phyloP scores from a whole-genome alignment of 2,329 filamentous ascomycete genomes.

The Calonectria multiphialidica region DNA sequence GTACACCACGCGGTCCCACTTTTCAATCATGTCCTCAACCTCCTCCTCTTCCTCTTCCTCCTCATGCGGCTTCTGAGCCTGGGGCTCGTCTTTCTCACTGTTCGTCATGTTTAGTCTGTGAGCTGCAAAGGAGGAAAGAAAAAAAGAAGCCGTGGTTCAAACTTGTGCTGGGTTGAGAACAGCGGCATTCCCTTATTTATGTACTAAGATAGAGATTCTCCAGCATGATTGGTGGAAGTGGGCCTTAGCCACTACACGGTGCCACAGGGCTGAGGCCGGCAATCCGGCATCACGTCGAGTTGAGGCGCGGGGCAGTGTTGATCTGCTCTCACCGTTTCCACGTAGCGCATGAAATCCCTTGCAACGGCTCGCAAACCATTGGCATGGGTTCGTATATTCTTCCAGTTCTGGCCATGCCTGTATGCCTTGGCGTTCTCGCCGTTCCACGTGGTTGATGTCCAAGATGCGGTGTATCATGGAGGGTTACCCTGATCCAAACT shows the following conservation, averaged over 20 bases:
- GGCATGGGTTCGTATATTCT: neutral
- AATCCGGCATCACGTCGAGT: neutral
- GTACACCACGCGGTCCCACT: neutral
- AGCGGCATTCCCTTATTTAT: neutral
- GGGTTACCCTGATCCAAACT: neutral
- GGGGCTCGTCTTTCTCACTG: neutral
- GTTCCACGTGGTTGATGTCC: neutral
- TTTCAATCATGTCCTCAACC: neutral
- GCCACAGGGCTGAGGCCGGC: neutral
- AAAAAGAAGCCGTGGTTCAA: neutral
- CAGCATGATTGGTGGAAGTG: neutral
- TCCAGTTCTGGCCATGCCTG: neutral
- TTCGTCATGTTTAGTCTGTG: neutral
- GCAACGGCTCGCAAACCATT: neutral
- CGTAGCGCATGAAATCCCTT: neutral
- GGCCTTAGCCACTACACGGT: neutral
- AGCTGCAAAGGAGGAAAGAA: neutral
- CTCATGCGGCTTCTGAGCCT: neutral
- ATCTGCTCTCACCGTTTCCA: neutral
- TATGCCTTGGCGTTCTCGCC: neutral
- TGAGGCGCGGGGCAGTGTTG: neutral
- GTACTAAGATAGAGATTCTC: neutral
- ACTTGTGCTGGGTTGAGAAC: neutral
- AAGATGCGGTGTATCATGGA: too few species aligned
- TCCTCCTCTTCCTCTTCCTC: conserved; percentile 1